These are phyloP conservation scores for Dothiorella sarmentorum DNA, from an alignment of 2,329 filamentous ascomycete genomes.

Conservation along the genomic window DNA sequence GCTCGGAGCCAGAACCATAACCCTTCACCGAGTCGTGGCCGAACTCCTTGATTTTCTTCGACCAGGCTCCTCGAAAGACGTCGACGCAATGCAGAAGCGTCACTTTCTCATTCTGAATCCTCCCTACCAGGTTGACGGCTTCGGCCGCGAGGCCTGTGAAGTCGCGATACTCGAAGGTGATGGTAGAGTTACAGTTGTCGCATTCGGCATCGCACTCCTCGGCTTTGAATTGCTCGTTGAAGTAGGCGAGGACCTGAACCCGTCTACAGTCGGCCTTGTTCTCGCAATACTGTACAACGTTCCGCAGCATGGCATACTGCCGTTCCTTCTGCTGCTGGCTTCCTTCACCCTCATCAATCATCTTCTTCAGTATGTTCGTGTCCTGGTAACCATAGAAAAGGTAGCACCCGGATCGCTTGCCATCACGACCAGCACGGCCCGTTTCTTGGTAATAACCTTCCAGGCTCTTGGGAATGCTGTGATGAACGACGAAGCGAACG, in stretches of 20 bases:
- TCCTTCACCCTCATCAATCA: constrained; percentile 81
- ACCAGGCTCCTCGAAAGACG: constrained; percentile 69
- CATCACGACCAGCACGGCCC: constrained; percentile 88
- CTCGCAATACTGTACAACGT: constrained; percentile 83
- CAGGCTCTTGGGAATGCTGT: constrained; percentile 86
- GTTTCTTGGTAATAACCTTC: constrained; percentile 99
- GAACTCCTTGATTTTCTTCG: constrained; percentile 54
- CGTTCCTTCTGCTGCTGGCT: constrained; percentile 60
- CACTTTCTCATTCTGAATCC: constrained; percentile 57
- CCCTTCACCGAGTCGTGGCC: constrained; percentile 49
- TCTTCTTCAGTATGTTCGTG: constrained; percentile 66
- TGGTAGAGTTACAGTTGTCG: constrained; percentile 81
- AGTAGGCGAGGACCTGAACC: constrained; percentile 87
- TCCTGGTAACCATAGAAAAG: constrained; percentile 84
- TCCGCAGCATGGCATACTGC: constrained; percentile 79
- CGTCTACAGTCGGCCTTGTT: constrained; percentile 84
- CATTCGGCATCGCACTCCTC: constrained; percentile 71
- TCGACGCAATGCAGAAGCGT: constrained; percentile 82
- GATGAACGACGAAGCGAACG: constrained; percentile 93
- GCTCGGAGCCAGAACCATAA: constrained; percentile 64
- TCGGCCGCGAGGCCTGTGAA: constrained; percentile 71
- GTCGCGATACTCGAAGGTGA: constrained; percentile 69
- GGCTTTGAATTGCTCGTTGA: constrained; percentile 76
- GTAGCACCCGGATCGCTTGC: constrained; percentile 81
- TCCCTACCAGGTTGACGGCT: constrained; percentile 65